Base-by-base conservation (phyloP, 371 early-diverging fungal species). In the Saksenaea vasiformis region DNA sequence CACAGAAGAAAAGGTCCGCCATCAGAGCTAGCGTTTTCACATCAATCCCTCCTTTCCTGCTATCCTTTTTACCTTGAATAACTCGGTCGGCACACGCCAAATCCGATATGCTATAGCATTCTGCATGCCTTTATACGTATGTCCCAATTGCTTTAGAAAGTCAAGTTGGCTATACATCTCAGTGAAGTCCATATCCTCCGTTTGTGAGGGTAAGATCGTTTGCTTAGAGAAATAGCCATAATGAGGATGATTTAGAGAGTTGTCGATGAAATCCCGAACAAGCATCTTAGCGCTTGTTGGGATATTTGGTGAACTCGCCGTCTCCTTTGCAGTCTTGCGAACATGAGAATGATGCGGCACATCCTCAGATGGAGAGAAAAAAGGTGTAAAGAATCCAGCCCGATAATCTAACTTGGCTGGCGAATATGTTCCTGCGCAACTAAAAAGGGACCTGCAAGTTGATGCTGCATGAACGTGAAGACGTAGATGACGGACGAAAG, bases 201-300 rank as follows among this genome's bases (percentile, higher is more conserved):
- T 47, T 15, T 5, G 22, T 8, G 22, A 34, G 14, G 35, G 13
- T 5, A 54, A 27, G n/a, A 27, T 13, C 11, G 93, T 94, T 55
- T 93, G 90, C 68, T 91, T 92, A 0, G 93, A 90, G 69, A 95
- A 95, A 75, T 95, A 97, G 0, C 98, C 98, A 71, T 96, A 96
- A 57, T 87, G 43, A 0, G 95, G 94, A 69, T 96, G 90, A 75
- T 96, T 95, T 10, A 96, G 84, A 17, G 94, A 87, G 67, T 95
- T 88, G 71, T 95, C 87, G 59, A 97, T 94, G 72, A 94, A 96
- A 63, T 96, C 95, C 28, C 97, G 80, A 0, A 87, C 80, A 10
- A 91, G 80, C 90, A 91, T 91, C 66, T 82, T 83, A 27, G 77
- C 74, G 34, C 78, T 73, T 7, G 65, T 72, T 0, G 89, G 91